Evolutionary conservation across 2,329 filamentous ascomycete genomes (phyloP).

Genomic region (Cordyceps tenuipes): DNA sequence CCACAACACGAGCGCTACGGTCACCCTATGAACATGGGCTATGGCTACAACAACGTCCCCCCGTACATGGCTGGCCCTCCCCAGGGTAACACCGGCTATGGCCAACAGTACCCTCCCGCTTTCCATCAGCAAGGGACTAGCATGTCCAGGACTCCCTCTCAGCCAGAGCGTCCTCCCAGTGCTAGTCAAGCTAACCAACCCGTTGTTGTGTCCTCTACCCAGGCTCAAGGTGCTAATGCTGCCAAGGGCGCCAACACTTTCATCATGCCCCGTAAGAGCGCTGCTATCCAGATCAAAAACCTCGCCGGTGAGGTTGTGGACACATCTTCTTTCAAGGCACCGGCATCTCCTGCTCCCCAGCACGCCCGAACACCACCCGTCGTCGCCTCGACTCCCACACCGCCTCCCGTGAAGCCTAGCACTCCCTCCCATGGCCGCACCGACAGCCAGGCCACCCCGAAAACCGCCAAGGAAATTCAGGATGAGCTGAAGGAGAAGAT

Average conservation of each 20-base stretch:
- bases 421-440: constrained; percentile 61
- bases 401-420: constrained; percentile 67
- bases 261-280: constrained; percentile 55
- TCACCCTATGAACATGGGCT: constrained; percentile 30
- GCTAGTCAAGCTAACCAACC: constrained; percentile 52
- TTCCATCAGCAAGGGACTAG: constrained; percentile 48
- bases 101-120: constrained; percentile 33
- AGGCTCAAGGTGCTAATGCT: constrained; percentile 44
- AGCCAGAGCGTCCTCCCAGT: constrained; percentile 62
- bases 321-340: constrained; percentile 51
- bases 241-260: constrained; percentile 38
- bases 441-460: constrained; percentile 59
- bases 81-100: constrained; percentile 40
- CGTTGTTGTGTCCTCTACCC: constrained; percentile 52
- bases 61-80: constrained; percentile 38
- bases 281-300: constrained; percentile 77
- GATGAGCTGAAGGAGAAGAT: constrained; percentile 78
- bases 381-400: constrained; percentile 67
- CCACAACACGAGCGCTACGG: constrained; percentile 31
- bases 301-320: constrained; percentile 70
- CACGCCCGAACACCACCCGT: constrained; percentile 59
- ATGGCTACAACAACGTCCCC: constrained; percentile 38
- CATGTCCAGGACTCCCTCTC: constrained; percentile 80
- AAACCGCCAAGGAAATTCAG: constrained; percentile 73
- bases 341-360: constrained; percentile 48